Conservation (phyloP, 345 rosid species). For the Ceriops decandra region DNA sequence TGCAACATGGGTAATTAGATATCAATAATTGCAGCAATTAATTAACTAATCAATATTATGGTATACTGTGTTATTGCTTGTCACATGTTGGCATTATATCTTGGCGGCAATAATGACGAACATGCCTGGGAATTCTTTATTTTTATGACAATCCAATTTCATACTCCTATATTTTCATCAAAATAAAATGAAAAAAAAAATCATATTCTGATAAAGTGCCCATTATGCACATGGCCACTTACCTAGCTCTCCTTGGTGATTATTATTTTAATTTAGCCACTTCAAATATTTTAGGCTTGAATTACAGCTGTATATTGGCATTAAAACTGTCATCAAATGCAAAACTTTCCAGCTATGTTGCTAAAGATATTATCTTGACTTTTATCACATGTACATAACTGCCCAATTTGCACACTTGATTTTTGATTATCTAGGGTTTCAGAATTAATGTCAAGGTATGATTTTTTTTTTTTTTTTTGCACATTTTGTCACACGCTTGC, state of each 20-base stretch:
- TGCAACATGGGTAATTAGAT: too few relatives aligned
- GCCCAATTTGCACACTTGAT: conserved; percentile 26
- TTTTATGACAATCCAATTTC: background rate
- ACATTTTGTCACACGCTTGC: conserved; percentile 23
- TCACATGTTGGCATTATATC: conserved; percentile 27
- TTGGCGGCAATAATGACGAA: conserved; percentile 14
- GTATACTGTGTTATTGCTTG: conserved; percentile 9
- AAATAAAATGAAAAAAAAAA: background rate
- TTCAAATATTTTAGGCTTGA: background rate
- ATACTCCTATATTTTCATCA: background rate
- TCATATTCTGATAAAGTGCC: background rate
- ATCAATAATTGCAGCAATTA: too few relatives aligned
- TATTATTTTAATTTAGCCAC: conserved; percentile 12
- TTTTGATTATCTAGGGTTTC: background rate
- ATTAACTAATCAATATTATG: too few relatives aligned
- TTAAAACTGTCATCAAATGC: conserved; percentile 19
- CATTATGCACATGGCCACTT: conserved; percentile 39
- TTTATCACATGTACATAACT: conserved; percentile 37
- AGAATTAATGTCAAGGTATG: background rate
- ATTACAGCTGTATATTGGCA: conserved; percentile 16
- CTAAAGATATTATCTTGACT: conserved; percentile 22
- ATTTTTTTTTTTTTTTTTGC: background rate
- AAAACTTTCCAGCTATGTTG: conserved; percentile 29
- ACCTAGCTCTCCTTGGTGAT: conserved; percentile 4
- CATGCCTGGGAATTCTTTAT: conserved; percentile 12